Evolutionary conservation across 805 yeast species (phyloP).

Genomic region (Naumovozyma baii): DNA sequence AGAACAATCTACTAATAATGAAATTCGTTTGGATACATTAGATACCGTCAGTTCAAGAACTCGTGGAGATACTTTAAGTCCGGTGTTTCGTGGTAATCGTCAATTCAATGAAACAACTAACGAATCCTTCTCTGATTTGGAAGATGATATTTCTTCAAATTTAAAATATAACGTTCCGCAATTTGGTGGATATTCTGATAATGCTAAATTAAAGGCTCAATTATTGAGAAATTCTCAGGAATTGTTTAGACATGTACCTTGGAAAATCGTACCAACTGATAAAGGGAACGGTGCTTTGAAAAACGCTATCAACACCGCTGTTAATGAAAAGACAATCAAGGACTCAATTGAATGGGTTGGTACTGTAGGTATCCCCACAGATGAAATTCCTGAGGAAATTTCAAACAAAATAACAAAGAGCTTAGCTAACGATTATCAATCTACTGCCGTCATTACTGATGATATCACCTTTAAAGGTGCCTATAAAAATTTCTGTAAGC

Average conservation of each 20-base stretch:
- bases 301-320: slow-evolving; percentile 68
- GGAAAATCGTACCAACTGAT: slow-evolving; percentile 59
- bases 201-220: slow-evolving; percentile 37
- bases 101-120: slow-evolving; percentile 6
- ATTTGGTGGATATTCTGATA: slow-evolving; percentile 68
- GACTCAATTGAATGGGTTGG: slow-evolving; percentile 67
- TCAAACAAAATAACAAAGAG: slow-evolving; percentile 43
- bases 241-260: slow-evolving; percentile 45
- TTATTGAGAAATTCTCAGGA: slow-evolving; percentile 32
- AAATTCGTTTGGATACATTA: not conserved
- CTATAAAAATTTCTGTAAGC: slow-evolving; percentile 85
- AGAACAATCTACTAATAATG: not conserved
- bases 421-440: slow-evolving; percentile 41
- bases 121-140: slow-evolving; percentile 17
- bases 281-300: slow-evolving; percentile 84
- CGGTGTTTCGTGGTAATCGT: not conserved
- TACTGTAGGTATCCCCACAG: slow-evolving; percentile 86
- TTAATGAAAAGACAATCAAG: slow-evolving; percentile 31
- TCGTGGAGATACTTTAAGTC: slow-evolving; percentile 1
- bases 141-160: slow-evolving; percentile 8
- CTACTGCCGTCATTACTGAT: slow-evolving; percentile 59
- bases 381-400: slow-evolving; percentile 53
- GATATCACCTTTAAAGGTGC: slow-evolving; percentile 84
- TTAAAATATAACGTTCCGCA: slow-evolving; percentile 30
- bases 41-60: not conserved